Base-by-base conservation (phyloP, 106 monocot species). In the Apostasia ramifera region DNA sequence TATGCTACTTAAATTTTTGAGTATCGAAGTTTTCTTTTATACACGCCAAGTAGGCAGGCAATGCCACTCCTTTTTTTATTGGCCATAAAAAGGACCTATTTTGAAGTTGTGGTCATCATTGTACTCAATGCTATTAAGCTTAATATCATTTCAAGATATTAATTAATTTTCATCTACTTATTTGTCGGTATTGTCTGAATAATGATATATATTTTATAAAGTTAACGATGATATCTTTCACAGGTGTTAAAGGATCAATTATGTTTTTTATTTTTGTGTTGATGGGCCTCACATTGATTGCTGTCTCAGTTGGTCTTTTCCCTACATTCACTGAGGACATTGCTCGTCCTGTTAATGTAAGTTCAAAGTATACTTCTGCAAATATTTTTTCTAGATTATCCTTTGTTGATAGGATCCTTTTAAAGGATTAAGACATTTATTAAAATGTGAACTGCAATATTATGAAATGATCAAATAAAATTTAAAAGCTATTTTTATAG, bases 311-410 rank as follows among this genome's bases (percentile, higher is more conserved):
- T 58, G 89, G 85, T 13, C 40, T 83, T 60, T 6, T 89, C 58
- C 87, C 92, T 37, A 2, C 87, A 68, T 97, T 84, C 74, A 89
- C 84, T 2, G 73, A 92, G 57, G 92, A 97, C 61, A 51, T 83
- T 76, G 57, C 81, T 50, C 88, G 97, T 11, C 26, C 89, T 79
- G 72, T 92, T 58, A 89, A 90, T 81, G 97, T 97, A 73, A 87
- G 89, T 67, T 73, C 8, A 0, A 49, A 49, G 26, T 26, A 26
- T 26, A 26, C 26, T 26, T 26, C 26, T 26, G 26, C 26, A 26
- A 26, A 26, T 26, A 26, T 26, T 26, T 26, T 26, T 26, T 26
- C 26, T 26, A 26, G 26, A 26, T 26, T 26, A 26, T 26, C 26
- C 26, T 26, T 26, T 26, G 26, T 26, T 26, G 26, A 26, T 26